Conservation (phyloP, 352 stramenopile genomes). For the Globisporangium perplexum region DNA sequence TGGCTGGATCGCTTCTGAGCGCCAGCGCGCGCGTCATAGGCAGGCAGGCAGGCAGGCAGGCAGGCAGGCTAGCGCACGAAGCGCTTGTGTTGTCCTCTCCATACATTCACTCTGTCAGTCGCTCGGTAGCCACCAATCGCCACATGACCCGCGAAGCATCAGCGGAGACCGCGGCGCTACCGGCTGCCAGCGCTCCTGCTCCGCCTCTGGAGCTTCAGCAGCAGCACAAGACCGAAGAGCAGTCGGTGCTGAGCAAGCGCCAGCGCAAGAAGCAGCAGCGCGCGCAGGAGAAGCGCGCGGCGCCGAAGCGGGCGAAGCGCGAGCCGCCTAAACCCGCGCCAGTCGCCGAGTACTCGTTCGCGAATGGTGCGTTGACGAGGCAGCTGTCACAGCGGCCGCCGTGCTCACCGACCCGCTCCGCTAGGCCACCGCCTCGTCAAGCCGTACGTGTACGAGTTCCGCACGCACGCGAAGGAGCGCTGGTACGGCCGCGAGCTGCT, state of each 20-base stretch:
- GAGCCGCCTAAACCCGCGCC: conserved; percentile 31
- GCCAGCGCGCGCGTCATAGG: neutral
- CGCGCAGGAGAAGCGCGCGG: conserved; percentile 18
- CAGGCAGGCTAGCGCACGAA: neutral
- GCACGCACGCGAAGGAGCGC: conserved; percentile 92
- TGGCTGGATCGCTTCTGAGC: conserved; percentile 57
- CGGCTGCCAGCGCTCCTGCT: neutral
- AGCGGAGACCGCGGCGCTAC: neutral
- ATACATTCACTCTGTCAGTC: neutral
- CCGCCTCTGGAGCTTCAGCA: too few relatives aligned
- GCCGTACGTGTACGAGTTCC: conserved; percentile 96
- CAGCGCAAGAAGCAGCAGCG: conserved; percentile 43
- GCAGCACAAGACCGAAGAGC: neutral
- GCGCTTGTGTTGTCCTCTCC: too few relatives aligned
- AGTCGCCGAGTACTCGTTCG: conserved; percentile 49
- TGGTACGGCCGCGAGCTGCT: conserved; percentile 91
- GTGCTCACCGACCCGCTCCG: neutral
- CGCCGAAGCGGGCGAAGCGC: conserved; percentile 8
- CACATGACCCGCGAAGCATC: neutral
- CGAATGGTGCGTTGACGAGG: conserved; percentile 36
- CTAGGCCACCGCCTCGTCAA: conserved; percentile 79
- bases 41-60: neutral
- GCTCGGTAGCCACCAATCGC: neutral
- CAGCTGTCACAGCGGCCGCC: too few relatives aligned
- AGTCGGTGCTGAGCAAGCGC: conserved; percentile 19